These are phyloP conservation scores for Phanerochaete sordida DNA, from an alignment of 768 basidiomycete species.

Conservation along the genomic window DNA sequence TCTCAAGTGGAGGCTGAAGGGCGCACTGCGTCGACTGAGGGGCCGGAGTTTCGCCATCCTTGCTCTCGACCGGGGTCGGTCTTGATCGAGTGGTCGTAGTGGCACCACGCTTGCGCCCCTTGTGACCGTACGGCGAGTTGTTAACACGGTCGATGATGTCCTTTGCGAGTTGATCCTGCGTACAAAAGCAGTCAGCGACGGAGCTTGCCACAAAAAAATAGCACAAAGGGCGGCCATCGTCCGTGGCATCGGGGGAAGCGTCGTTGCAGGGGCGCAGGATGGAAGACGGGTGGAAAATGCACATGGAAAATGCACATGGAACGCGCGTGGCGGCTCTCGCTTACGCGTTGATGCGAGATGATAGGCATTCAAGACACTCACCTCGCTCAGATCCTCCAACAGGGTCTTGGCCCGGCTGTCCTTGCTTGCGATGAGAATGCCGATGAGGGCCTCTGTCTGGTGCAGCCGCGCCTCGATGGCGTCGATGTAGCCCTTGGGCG, in stretches of 20 bases:
- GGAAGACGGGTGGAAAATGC: neutral
- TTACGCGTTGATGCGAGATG: neutral
- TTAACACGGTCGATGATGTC: conserved; percentile 85
- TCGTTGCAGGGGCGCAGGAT: neutral
- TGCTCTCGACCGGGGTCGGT: conserved; percentile 16
- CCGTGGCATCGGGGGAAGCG: neutral
- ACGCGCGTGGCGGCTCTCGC: neutral
- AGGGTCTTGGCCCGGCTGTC: conserved; percentile 34
- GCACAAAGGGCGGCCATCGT: neutral
- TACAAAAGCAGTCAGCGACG: neutral
- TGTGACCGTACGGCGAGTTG: conserved; percentile 72
- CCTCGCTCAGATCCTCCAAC: conserved; percentile 35
- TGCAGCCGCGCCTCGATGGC: conserved; percentile 90
- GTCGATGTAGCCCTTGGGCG: conserved; percentile 93
- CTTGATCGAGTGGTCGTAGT: conserved; percentile 20
- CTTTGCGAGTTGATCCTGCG: conserved; percentile 70
- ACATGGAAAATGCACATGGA: too few relatives aligned
- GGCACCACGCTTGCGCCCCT: conserved; percentile 53
- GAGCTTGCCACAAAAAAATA: neutral
- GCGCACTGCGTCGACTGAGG: conserved; percentile 59
- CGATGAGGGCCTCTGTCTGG: conserved; percentile 86
- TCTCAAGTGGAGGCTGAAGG: neutral
- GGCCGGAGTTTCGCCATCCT: conserved; percentile 14
- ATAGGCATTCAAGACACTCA: conserved; percentile 14
- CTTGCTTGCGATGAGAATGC: conserved; percentile 61